Conservation (phyloP, 306 rosid genomes). For the Pyrus pyrifolia region DNA sequence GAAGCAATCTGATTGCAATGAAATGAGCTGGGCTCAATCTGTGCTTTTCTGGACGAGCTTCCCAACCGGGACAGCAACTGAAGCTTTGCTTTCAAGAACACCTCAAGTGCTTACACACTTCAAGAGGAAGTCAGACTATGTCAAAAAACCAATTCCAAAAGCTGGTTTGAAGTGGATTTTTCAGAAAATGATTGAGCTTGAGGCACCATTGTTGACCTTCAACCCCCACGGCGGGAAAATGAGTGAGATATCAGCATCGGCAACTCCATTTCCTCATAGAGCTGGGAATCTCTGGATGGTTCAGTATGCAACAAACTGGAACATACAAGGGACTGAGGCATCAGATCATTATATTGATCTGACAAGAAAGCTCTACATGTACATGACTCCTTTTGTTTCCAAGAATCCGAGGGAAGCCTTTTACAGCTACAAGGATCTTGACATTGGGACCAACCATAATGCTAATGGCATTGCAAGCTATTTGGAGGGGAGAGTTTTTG, state of each 20-base stretch:
- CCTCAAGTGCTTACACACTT: slow-evolving; percentile 13
- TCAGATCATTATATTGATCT: background rate
- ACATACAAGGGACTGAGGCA: slow-evolving; percentile 3
- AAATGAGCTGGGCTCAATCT: slow-evolving; percentile 29
- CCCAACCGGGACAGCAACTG: slow-evolving; percentile 2
- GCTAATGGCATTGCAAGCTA: background rate
- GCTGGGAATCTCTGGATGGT: slow-evolving; percentile 22
- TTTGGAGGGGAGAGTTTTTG: background rate
- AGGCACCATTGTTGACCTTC: slow-evolving; percentile 14
- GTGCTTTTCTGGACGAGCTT: slow-evolving; percentile 27
- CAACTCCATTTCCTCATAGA: slow-evolving; percentile 24
- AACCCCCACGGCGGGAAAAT: slow-evolving; percentile 17
- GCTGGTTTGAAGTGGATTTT: slow-evolving; percentile 20
- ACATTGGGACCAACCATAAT: slow-evolving; percentile 5
- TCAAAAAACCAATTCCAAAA: slow-evolving; percentile 26
- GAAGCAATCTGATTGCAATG: slow-evolving; percentile 12
- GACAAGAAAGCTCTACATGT: slow-evolving; percentile 5
- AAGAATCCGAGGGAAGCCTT: slow-evolving; percentile 20
- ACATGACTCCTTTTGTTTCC: slow-evolving; percentile 17
- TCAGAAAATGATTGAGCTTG: slow-evolving; percentile 11
- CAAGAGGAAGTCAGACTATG: slow-evolving; percentile 28
- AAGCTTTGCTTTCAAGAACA: slow-evolving; percentile 17
- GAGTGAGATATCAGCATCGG: background rate
- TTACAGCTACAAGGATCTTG: slow-evolving; percentile 21
- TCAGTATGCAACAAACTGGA: slow-evolving; percentile 25